Conservation (phyloP, 73 alveolate genomes). For the Blepharisma japonicum region DNA sequence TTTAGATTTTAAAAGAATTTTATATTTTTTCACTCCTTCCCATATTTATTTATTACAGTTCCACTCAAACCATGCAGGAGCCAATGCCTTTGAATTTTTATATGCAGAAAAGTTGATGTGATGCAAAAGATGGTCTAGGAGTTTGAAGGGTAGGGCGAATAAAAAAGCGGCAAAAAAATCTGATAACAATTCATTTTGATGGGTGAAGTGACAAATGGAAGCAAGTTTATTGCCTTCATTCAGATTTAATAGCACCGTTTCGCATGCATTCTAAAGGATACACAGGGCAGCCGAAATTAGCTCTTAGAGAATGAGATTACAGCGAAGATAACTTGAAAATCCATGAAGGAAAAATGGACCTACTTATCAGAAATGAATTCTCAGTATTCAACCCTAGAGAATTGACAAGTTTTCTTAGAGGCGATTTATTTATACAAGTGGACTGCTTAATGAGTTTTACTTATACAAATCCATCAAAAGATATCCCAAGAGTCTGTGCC, state of each 20-base stretch:
- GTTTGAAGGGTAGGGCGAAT: slow-evolving; percentile 33
- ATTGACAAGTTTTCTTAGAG: slow-evolving; percentile 9
- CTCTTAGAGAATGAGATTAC: slow-evolving; percentile 29
- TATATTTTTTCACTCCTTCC: no score
- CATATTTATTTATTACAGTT: no score
- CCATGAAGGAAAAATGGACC: neutral
- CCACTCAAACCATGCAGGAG: no score
- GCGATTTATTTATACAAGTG: slow-evolving; percentile 6
- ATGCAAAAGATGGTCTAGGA: slow-evolving; percentile 29
- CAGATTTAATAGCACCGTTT: slow-evolving; percentile 29
- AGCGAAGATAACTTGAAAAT: neutral
- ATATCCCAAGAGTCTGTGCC: neutral
- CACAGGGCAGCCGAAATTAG: slow-evolving; percentile 11
- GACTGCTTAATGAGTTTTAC: slow-evolving; percentile 1
- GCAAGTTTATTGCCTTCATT: slow-evolving; percentile 6
- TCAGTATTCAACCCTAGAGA: neutral
- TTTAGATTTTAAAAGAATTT: no score
- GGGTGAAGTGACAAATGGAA: slow-evolving; percentile 39
- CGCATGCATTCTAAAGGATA: slow-evolving; percentile 30
- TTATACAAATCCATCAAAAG: slow-evolving; percentile 6
- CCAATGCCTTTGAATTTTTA: neutral
- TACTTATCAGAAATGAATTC: neutral
- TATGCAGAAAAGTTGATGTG: slow-evolving; percentile 27
- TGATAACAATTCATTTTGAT: slow-evolving; percentile 22
- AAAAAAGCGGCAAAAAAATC: slow-evolving; percentile 15